These are phyloP conservation scores for Geotrichum citri-aurantii DNA, from an alignment of 1,139 yeast species.

Conservation along the genomic window DNA sequence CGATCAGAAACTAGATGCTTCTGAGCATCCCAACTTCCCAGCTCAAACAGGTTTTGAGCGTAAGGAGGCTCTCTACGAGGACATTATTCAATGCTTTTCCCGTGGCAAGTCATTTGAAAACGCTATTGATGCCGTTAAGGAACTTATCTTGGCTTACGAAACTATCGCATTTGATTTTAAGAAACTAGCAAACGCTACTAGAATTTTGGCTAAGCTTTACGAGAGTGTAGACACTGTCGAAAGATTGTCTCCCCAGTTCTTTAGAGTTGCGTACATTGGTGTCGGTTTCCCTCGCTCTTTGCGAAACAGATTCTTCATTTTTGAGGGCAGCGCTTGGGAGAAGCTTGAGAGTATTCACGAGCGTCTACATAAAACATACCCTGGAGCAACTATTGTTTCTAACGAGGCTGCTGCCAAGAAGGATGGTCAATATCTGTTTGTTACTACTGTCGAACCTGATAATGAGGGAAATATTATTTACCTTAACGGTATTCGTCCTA, in stretches of 20 bases:
- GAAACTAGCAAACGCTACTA: conserved; percentile 70
- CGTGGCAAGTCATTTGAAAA: conserved; percentile 71
- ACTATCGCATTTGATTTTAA: conserved; percentile 67
- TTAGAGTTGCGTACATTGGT: conserved; percentile 76
- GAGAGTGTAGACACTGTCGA: conserved; percentile 64
- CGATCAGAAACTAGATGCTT: conserved; percentile 50
- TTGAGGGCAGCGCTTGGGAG: conserved; percentile 84
- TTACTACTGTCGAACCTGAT: conserved; percentile 64
- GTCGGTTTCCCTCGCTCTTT: conserved; percentile 76
- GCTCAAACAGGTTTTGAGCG: conserved; percentile 76
- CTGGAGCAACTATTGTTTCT: conserved; percentile 72
- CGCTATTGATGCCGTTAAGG: conserved; percentile 73
- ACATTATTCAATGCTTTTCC: conserved; percentile 66
- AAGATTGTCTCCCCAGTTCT: conserved; percentile 66
- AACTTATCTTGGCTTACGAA: conserved; percentile 69
- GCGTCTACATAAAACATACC: conserved; percentile 66
- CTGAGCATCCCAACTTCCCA: conserved; percentile 66
- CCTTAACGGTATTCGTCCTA: conserved; percentile 19
- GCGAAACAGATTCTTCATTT: conserved; percentile 70
- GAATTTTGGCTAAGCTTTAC: conserved; percentile 62
- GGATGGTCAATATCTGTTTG: conserved; percentile 69
- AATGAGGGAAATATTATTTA: conserved; percentile 8
- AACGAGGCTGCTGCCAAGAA: conserved; percentile 63
- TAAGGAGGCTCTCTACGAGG: conserved; percentile 64
- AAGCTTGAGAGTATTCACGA: conserved; percentile 81